These are phyloP conservation scores for Pythium folliculosum DNA, from an alignment of 352 stramenopile genomes.

Conservation along the genomic window DNA sequence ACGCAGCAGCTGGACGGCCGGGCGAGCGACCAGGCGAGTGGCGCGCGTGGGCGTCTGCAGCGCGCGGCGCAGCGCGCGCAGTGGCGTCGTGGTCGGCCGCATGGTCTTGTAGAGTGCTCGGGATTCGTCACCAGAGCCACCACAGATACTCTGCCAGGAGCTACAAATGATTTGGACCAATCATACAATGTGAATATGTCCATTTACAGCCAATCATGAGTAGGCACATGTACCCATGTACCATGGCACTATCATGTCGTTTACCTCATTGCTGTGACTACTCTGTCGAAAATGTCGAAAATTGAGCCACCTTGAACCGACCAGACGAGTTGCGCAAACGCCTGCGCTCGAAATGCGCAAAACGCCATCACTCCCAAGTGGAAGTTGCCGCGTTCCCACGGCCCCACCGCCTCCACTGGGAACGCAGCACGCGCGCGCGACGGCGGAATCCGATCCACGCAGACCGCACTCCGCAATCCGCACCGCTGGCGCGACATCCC, in stretches of 20 bases:
- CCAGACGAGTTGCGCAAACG: slow-evolving; percentile 22
- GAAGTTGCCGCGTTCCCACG: slow-evolving; percentile 13
- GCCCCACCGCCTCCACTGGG: not conserved
- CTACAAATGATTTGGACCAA: slow-evolving; percentile 4
- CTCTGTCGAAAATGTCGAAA: slow-evolving; percentile 4
- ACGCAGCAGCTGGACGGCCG: not conserved
- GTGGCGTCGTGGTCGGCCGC: not conserved
- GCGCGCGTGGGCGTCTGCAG: slow-evolving; percentile 9
- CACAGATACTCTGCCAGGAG: slow-evolving; percentile 3
- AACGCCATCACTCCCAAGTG: slow-evolving; percentile 28
- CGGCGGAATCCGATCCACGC: too few relatives aligned
- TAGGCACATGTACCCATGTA: slow-evolving; percentile 1
- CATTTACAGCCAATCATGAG: slow-evolving; percentile 8
- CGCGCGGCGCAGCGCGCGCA: slow-evolving; percentile 10
- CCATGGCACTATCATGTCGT: not conserved
- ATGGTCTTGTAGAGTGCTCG: not conserved
- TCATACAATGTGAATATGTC: not conserved
- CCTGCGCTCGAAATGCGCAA: slow-evolving; percentile 16
- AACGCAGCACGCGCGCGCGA: not conserved
- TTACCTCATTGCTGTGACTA: not conserved
- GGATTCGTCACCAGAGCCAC: slow-evolving; percentile 6
- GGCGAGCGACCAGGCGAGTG: not conserved
- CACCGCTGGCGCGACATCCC: not conserved
- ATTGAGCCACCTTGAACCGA: not conserved
- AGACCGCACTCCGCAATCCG: slow-evolving; percentile 14